Evolutionary conservation across 108 stramenopile species (phyloP).

Genomic region (Hondaea fermentalgiana): DNA sequence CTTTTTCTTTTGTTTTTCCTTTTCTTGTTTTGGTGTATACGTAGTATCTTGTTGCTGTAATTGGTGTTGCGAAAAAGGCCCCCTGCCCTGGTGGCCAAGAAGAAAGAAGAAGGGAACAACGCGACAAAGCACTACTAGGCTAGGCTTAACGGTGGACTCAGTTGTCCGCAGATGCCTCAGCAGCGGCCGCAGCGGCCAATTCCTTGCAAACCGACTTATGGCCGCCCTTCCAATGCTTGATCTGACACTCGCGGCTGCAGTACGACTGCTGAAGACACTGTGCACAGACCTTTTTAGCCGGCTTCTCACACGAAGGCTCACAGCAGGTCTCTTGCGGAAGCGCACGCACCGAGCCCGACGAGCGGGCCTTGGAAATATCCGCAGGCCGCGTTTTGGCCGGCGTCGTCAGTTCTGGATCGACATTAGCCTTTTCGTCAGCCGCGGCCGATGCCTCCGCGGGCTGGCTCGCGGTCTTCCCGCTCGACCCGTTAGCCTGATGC

Average conservation of each 20-base stretch:
- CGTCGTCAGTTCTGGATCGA: background rate
- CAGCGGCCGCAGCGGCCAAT: background rate
- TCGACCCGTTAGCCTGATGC: too few relatives aligned
- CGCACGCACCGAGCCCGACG: background rate
- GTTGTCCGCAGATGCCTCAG: background rate
- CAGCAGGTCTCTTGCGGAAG: background rate
- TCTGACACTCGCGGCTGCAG: constrained; percentile 5
- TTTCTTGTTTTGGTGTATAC: too few relatives aligned
- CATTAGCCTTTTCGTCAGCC: too few relatives aligned
- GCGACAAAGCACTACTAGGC: too few relatives aligned
- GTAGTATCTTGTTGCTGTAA: too few relatives aligned
- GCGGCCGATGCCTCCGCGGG: too few relatives aligned
- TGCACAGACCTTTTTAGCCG: background rate
- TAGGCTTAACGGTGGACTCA: background rate
- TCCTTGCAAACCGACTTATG: background rate
- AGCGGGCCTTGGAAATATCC: background rate
- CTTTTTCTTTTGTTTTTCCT: too few relatives aligned
- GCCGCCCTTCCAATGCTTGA: background rate
- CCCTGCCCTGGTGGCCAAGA: too few relatives aligned
- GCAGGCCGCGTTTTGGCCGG: background rate
- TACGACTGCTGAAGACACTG: background rate
- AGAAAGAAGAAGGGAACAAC: too few relatives aligned
- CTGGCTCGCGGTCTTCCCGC: too few relatives aligned
- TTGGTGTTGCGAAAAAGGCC: too few relatives aligned
- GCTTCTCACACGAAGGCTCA: background rate